Percentiles rank a stretch among this genome's conserved stretches.
Evolutionary conservation across 1,284 basidiomycete species (phyloP).

Genomic region (Tilletia walkeri): DNA sequence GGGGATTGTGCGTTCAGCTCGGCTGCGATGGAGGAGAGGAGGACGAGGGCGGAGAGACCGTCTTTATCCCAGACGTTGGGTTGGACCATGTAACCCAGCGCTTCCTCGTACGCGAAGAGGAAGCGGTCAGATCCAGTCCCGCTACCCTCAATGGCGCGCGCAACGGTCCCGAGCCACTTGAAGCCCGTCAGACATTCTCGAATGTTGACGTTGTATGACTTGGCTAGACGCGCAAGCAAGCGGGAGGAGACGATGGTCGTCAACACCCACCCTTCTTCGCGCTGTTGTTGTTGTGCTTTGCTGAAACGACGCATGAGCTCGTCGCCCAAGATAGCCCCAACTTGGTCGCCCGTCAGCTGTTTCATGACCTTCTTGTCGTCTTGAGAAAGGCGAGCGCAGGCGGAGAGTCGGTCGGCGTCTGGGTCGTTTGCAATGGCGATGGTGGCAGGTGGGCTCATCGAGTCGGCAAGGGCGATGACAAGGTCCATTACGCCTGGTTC

Average conservation of each 20-base stretch:
- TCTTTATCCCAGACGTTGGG: conserved; percentile 48
- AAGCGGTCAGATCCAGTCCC: conserved; percentile 24
- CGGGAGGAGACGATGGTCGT: conserved; percentile 45
- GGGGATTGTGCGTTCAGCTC: conserved; percentile 25
- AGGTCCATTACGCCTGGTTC: conserved; percentile 44
- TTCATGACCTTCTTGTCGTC: conserved; percentile 27
- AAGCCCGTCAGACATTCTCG: conserved; percentile 47
- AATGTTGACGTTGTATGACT: conserved; percentile 32
- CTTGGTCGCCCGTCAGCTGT: conserved; percentile 44
- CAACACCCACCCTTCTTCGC: conserved; percentile 29
- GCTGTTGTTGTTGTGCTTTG: conserved; percentile 14
- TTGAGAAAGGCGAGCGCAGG: conserved; percentile 34
- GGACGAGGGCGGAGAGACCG: conserved; percentile 42
- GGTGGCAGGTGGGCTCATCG: conserved; percentile 28
- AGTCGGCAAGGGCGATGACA: conserved; percentile 42
- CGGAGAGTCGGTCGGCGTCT: conserved; percentile 44
- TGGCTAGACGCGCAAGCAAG: conserved; percentile 38
- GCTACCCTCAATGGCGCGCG: conserved; percentile 27
- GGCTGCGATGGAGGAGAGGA: conserved; percentile 39
- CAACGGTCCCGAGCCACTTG: conserved; percentile 50
- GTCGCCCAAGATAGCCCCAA: conserved; percentile 43
- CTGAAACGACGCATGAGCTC: conserved; percentile 34
- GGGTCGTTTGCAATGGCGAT: conserved; percentile 49
- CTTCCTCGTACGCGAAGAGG: conserved; percentile 47
- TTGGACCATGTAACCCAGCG: conserved; percentile 46